These are phyloP conservation scores for Myrmaecium sp. DNA, from an alignment of 2,329 filamentous ascomycete genomes.

Conservation along the genomic window DNA sequence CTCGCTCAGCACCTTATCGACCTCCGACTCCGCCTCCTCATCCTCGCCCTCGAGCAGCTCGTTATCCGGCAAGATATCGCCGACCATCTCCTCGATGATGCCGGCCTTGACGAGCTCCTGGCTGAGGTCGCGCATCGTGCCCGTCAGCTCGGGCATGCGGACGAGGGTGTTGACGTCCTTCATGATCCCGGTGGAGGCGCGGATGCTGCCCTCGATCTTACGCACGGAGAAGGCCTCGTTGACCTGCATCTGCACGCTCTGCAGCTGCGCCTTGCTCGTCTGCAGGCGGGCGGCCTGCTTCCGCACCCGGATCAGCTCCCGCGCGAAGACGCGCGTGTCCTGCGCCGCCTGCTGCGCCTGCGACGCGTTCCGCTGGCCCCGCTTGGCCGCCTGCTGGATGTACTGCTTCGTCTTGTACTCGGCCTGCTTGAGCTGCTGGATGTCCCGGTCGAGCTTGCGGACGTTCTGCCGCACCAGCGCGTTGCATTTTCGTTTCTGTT, in stretches of 20 bases:
- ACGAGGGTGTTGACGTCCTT: constrained; percentile 85
- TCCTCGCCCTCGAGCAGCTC: constrained; percentile 54
- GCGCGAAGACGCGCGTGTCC: constrained; percentile 77
- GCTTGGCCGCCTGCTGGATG: constrained; percentile 68
- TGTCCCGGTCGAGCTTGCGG: constrained; percentile 89
- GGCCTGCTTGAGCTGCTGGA: constrained; percentile 57
- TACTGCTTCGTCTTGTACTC: constrained; percentile 60
- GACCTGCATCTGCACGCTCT: constrained; percentile 92
- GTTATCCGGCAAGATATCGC: constrained; percentile 57
- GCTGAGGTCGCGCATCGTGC: constrained; percentile 76
- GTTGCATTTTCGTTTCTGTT: constrained; percentile 91
- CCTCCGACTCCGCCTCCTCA: constrained; percentile 57
- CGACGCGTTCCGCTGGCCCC: constrained; percentile 62
- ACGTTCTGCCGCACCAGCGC: constrained; percentile 74
- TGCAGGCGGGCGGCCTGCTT: constrained; percentile 57
- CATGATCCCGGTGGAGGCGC: constrained; percentile 81
- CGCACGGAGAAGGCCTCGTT: constrained; percentile 89
- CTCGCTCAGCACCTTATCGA: constrained; percentile 85
- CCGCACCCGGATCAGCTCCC: constrained; percentile 69
- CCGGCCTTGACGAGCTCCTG: constrained; percentile 85
- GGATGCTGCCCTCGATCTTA: constrained; percentile 88
- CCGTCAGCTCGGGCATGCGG: constrained; percentile 66
- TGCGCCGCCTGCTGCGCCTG: constrained; percentile 62
- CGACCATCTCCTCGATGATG: constrained; percentile 95
- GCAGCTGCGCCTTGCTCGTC: constrained; percentile 81